Percentiles rank a stretch among this genome's conserved stretches.
phyloP scores from a whole-genome alignment of 768 basidiomycete genomes.

The Auricularia heimuer region DNA sequence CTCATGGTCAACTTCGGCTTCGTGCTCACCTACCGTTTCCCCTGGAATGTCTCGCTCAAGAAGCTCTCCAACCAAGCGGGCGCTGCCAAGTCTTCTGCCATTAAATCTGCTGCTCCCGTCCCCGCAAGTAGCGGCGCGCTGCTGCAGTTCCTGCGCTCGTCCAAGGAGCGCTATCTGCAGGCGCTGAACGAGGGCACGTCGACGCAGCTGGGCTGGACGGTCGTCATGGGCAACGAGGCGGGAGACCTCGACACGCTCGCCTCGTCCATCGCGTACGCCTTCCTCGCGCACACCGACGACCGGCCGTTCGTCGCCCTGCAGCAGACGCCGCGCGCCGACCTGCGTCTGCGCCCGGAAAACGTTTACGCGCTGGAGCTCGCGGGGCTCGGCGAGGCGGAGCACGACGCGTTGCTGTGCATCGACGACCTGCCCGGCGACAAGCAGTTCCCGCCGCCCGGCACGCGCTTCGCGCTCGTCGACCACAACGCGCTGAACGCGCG shows the following conservation, averaged over 20 bases:
- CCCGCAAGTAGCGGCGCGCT: constrained; percentile 17
- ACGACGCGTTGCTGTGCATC: constrained; percentile 51
- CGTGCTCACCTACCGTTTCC: background rate
- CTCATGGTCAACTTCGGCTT: background rate
- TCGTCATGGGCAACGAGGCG: constrained; percentile 94
- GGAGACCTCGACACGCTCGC: constrained; percentile 91
- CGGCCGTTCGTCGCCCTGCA: constrained; percentile 63
- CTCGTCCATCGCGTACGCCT: constrained; percentile 76
- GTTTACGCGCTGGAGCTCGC: constrained; percentile 58
- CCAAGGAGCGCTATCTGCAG: constrained; percentile 52
- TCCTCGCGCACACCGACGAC: constrained; percentile 51
- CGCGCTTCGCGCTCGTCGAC: constrained; percentile 75
- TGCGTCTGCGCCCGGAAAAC: constrained; percentile 82
- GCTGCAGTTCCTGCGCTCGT: constrained; percentile 30
- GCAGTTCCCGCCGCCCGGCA: constrained; percentile 38
- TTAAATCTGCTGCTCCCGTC: constrained; percentile 2
- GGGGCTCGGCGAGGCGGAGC: constrained; percentile 34
- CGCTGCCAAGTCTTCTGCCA: background rate
- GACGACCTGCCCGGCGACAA: constrained; percentile 44
- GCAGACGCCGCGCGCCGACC: constrained; percentile 56
- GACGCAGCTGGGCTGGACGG: constrained; percentile 53
- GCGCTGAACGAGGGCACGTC: constrained; percentile 37
- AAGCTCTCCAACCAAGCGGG: background rate
- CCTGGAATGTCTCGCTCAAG: background rate
- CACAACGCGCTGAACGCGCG: constrained; percentile 61